A percentile compares a stretch with the other conserved stretches of the same genome.
Conservation (phyloP, 257 asterid genomes). For the Fraxinus americana region DNA sequence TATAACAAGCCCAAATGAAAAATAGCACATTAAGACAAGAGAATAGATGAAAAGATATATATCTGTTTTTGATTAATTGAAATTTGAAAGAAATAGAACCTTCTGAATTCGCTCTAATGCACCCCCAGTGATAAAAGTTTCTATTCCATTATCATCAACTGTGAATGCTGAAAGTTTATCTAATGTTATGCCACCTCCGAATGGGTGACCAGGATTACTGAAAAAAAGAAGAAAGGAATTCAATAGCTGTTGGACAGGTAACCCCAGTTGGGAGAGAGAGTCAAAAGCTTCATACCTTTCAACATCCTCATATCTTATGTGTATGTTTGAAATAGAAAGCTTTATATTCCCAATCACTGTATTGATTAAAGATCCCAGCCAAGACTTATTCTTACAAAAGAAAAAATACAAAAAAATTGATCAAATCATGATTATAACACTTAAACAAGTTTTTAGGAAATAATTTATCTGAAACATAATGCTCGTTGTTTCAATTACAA, state of each 20-base stretch:
- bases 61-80: constrained; percentile 11
- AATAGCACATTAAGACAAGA: constrained; percentile 6
- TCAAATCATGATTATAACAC: constrained; percentile 31
- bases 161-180: constrained; percentile 94
- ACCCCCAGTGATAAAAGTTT: constrained; percentile 87
- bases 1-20: background rate
- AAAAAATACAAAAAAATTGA: constrained; percentile 30
- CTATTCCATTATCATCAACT: constrained; percentile 84
- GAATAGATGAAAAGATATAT: background rate
- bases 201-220: constrained; percentile 96
- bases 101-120: constrained; percentile 84
- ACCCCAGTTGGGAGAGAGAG: background rate
- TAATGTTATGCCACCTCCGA: constrained; percentile 85
- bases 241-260: background rate
- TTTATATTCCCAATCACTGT: constrained; percentile 94
- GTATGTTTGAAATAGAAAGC: constrained; percentile 93
- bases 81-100: constrained; percentile 47
- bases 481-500: constrained; percentile 5
- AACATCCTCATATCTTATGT: constrained; percentile 95
- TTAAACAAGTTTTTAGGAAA: constrained; percentile 8
- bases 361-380: constrained; percentile 96
- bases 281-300: constrained; percentile 68
- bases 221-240: constrained; percentile 21
- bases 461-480: constrained; percentile 19
- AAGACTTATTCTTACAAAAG: constrained; percentile 71